A percentile compares a stretch with the other conserved stretches of the same genome.
These are phyloP conservation scores for Pisolithus sp. DNA, from an alignment of 768 basidiomycete species.

Conservation along the genomic window DNA sequence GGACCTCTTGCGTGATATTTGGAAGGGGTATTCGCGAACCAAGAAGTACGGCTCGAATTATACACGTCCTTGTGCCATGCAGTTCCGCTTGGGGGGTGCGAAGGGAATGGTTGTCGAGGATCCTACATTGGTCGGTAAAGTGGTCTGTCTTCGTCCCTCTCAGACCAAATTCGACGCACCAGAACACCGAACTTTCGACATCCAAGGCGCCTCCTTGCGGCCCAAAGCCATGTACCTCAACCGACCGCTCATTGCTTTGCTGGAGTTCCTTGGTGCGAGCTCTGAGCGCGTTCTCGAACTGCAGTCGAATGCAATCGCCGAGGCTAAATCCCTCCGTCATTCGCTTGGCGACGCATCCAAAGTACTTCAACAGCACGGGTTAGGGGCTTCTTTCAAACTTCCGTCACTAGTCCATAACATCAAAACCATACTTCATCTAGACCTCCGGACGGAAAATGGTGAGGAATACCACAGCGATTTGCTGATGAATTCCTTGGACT, in stretches of 20 bases:
- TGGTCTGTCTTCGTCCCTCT: conserved; percentile 36
- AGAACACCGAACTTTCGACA: conserved; percentile 36
- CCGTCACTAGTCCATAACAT: conserved; percentile 38
- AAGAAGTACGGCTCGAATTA: conserved; percentile 17
- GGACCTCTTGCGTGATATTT: conserved; percentile 30
- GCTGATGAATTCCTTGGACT: conserved; percentile 31
- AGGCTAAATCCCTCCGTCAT: conserved; percentile 28
- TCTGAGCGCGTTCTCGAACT: conserved; percentile 28
- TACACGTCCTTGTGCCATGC: conserved; percentile 33
- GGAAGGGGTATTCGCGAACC: conserved; percentile 28
- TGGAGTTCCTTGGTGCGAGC: conserved; percentile 40
- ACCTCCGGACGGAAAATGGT: conserved; percentile 17
- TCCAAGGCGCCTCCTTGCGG: conserved; percentile 39
- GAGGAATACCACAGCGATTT: conserved; percentile 25
- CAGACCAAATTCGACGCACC: conserved; percentile 44
- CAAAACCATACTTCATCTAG: conserved; percentile 24
- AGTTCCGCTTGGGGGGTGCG: conserved; percentile 41
- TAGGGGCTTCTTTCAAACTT: conserved; percentile 41
- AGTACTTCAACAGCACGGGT: conserved; percentile 37
- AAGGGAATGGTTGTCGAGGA: conserved; percentile 46
- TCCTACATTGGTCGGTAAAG: conserved; percentile 28
- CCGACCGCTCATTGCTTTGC: conserved; percentile 41
- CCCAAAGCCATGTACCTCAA: conserved; percentile 42
- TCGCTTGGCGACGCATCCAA: conserved; percentile 33
- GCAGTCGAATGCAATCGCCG: conserved; percentile 33